Evolutionary conservation across 805 yeast species (phyloP).

Genomic region (Yamadazyma phyllophila): DNA sequence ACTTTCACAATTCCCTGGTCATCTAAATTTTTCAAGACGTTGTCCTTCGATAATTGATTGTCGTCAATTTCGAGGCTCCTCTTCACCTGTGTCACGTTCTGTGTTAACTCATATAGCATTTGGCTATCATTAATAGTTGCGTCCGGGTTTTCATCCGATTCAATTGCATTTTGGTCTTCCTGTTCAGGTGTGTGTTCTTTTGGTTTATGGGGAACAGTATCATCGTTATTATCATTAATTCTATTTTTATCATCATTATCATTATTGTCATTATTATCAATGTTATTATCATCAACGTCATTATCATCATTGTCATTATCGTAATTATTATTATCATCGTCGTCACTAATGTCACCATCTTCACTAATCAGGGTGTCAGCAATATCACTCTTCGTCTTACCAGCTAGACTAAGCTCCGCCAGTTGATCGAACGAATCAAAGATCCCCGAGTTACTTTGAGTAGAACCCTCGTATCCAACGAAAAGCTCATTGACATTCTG

Average conservation of each 20-base stretch:
- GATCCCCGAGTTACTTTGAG: not conserved
- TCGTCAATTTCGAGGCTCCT: not conserved
- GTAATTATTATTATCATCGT: constrained; percentile 2
- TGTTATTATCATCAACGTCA: constrained; percentile 6
- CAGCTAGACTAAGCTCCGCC: not conserved
- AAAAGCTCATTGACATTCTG: constrained; percentile 18
- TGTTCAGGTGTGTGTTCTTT: not conserved
- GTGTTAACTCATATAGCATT: constrained; percentile 21
- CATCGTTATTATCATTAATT: constrained; percentile 5
- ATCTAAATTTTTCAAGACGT: constrained; percentile 30
- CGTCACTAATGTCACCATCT: not conserved
- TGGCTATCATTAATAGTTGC: constrained; percentile 10
- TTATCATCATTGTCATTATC: constrained; percentile 5
- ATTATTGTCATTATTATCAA: constrained; percentile 15
- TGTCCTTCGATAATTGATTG: not conserved
- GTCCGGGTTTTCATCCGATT: not conserved
- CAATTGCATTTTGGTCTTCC: not conserved
- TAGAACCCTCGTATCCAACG: constrained; percentile 1
- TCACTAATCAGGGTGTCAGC: not conserved
- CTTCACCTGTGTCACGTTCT: constrained; percentile 4
- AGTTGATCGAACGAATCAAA: not conserved
- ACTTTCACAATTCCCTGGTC: constrained; percentile 47
- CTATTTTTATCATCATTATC: constrained; percentile 15
- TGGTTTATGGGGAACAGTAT: not conserved
- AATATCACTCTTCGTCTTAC: not conserved